These are phyloP conservation scores for Halenospora varia DNA, from an alignment of 495 filamentous ascomycete species.

Conservation along the genomic window DNA sequence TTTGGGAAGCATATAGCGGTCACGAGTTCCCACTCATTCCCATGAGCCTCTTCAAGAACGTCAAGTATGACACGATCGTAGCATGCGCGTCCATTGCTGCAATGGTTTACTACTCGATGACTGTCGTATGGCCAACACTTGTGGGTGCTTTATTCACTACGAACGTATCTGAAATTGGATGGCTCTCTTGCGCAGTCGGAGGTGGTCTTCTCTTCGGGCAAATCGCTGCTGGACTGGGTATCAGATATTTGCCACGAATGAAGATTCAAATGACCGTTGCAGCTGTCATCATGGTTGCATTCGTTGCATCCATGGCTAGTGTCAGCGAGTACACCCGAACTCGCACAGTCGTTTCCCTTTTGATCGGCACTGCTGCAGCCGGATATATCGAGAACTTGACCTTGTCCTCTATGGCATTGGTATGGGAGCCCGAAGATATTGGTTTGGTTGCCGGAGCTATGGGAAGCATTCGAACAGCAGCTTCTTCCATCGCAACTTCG, in stretches of 20 bases:
- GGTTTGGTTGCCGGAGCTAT: background rate
- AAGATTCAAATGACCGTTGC: constrained; percentile 27
- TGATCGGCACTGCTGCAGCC: constrained; percentile 20
- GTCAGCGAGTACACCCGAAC: constrained; percentile 9
- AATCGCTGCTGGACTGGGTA: constrained; percentile 27
- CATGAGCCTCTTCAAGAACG: constrained; percentile 30
- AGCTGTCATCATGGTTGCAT: constrained; percentile 24
- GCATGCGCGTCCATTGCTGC: constrained; percentile 20
- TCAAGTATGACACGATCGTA: constrained; percentile 25
- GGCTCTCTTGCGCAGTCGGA: constrained; percentile 21
- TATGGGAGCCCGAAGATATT: constrained; percentile 19
- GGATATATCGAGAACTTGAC: constrained; percentile 1
- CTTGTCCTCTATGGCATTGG: constrained; percentile 27
- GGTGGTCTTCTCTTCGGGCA: constrained; percentile 26
- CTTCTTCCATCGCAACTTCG: constrained; percentile 25
- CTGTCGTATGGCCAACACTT: constrained; percentile 19
- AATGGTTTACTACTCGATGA: constrained; percentile 32
- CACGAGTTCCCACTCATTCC: constrained; percentile 26
- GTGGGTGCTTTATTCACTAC: background rate
- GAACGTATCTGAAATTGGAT: background rate
- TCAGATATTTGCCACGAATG: constrained; percentile 28
- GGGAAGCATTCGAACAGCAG: constrained; percentile 9
- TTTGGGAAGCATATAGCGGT: constrained; percentile 24
- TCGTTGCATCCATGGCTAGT: constrained; percentile 9
- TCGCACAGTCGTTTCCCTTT: constrained; percentile 21